Percentiles rank a stretch among this genome's conserved stretches.
These are phyloP conservation scores for Zymoseptoria pseudotritici DNA, from an alignment of 2,329 filamentous ascomycete genomes.

Conservation along the genomic window DNA sequence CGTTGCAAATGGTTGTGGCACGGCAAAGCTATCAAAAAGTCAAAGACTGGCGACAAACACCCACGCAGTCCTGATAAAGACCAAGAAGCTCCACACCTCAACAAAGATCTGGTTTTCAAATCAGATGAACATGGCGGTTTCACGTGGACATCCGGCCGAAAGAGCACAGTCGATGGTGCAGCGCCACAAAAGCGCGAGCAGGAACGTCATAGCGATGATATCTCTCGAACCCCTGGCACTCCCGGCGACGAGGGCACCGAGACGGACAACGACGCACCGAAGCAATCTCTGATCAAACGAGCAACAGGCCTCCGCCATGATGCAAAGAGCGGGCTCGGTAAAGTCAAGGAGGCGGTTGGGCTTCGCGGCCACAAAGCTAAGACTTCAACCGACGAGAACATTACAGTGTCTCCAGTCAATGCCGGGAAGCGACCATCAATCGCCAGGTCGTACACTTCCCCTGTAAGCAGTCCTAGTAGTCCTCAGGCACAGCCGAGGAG, in stretches of 20 bases:
- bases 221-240: constrained; percentile 7
- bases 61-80: constrained; percentile 7
- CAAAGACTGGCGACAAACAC: constrained; percentile 11
- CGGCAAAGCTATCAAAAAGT: constrained; percentile 69
- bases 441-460: constrained; percentile 19
- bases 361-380: constrained; percentile 35
- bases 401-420: constrained; percentile 14
- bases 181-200: constrained; percentile 12
- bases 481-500: constrained; percentile 1
- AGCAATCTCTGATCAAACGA: constrained; percentile 61
- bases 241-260: constrained; percentile 27
- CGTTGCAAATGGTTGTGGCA: constrained; percentile 91
- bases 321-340: constrained; percentile 71
- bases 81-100: constrained; percentile 11
- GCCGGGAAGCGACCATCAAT: constrained; percentile 17
- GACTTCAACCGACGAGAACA: constrained; percentile 26
- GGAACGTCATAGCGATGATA: constrained; percentile 17
- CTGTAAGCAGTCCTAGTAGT: constrained; percentile 23
- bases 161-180: constrained; percentile 45
- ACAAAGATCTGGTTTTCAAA: constrained; percentile 43
- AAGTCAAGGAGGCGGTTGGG: constrained; percentile 80
- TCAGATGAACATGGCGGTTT: constrained; percentile 49
- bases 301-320: constrained; percentile 73
- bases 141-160: constrained; percentile 38
- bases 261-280: constrained; percentile 27